Base-by-base conservation (phyloP, 345 rosid species). In the Corchorus capsularis region DNA sequence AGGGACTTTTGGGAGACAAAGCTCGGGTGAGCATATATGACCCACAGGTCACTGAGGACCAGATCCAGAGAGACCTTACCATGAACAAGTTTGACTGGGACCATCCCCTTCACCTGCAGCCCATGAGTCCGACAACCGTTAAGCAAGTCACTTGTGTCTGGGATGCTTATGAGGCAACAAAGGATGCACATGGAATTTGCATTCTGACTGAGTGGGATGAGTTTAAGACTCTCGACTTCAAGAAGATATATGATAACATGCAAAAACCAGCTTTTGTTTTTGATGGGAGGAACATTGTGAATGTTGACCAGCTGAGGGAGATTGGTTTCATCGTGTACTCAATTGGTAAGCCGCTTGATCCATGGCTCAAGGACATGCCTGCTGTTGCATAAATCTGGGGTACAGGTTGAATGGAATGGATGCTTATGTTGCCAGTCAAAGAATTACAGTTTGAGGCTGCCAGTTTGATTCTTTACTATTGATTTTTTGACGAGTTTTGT, bases 341-440 rank as follows among this genome's bases (percentile, higher is more conserved):
- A 5, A 94, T 94, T 52, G 98, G 98, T 34, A 94, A 94, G 89
- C 98, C 97, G 22, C 82, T 94, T 65, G 98, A 94, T 80, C 84
- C 83, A 69, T 94, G 98, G 98, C 85, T 94, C 76, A 91, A 92
- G 89, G 98, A 94, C 88, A 86, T 94, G 98, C 98, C 98, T 77
- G 93, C 94, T 70, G 84, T 94, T 74, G 94, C 91, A 73, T 94
- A 85, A 85, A 76, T 17, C 8, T 45, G 78, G 63, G 69, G 46
- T 53, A 20, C 16, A 0, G 35, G 20, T 46, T 15, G 61, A 13
- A 55, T 35, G 79, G 35, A 15, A 35, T 15, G 61, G 19, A 55
- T 35, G 79, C 71, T 72, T 59, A 5, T 43, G 63, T 56, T 34
- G 19, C 6, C 1, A 63, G 46, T 71, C 72, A 17, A 62, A 6